Evolutionary conservation across 1,284 basidiomycete genomes (phyloP).

Genomic region (Malassezia arunalokei): DNA sequence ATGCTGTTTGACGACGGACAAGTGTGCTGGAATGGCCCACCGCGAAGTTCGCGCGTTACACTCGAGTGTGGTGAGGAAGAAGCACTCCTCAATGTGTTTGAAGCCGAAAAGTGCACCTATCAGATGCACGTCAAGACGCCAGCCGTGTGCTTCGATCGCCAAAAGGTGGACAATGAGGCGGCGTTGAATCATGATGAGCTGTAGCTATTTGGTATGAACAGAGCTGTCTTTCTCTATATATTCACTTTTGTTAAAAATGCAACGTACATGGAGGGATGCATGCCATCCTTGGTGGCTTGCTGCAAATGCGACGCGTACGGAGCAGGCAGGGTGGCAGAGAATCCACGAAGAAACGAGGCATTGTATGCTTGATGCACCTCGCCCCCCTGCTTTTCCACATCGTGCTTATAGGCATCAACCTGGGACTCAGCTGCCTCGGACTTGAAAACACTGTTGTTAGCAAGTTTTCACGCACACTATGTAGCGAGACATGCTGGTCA

Average conservation of each 20-base stretch:
- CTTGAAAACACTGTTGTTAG: conserved; percentile 6
- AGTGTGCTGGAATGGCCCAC: conserved; percentile 92
- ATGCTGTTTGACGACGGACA: conserved; percentile 60
- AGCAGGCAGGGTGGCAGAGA: conserved; percentile 7
- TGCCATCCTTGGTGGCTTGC: background rate
- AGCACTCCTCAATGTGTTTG: conserved; percentile 64
- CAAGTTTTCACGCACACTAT: conserved; percentile 2
- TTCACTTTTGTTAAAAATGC: conserved; percentile 2
- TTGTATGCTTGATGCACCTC: conserved; percentile 2
- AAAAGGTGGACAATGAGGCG: background rate
- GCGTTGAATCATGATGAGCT: conserved; percentile 8
- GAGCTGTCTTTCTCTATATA: conserved; percentile 7
- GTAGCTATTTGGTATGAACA: background rate
- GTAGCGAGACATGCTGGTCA: background rate
- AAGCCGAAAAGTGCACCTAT: conserved; percentile 92
- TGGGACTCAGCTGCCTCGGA: background rate
- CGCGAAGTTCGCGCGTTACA: conserved; percentile 66
- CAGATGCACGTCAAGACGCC: conserved; percentile 74
- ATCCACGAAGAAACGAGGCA: conserved; percentile 12
- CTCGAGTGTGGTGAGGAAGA: conserved; percentile 78
- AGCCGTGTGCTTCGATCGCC: conserved; percentile 58
- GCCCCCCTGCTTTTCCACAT: conserved; percentile 4
- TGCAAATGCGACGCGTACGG: background rate
- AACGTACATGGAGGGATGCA: conserved; percentile 9
- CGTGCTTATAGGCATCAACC: background rate